phyloP scores from a whole-genome alignment of 2,329 filamentous ascomycete species.

The Cryphonectria nitschkei region DNA sequence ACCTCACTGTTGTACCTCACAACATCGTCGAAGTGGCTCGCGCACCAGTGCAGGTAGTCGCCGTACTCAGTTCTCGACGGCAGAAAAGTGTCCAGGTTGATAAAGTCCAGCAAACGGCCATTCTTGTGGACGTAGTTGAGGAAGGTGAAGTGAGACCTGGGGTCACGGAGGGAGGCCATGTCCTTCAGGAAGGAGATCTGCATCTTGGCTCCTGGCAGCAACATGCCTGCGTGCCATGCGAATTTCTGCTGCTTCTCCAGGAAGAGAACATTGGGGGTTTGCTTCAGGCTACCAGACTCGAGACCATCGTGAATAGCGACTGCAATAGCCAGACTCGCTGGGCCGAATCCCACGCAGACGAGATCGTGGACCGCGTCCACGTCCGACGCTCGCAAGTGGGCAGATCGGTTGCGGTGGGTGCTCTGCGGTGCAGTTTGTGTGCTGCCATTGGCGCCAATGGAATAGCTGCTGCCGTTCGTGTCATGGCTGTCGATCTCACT shows the following conservation, averaged over 20 bases:
- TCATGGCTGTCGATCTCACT: conserved; percentile 28
- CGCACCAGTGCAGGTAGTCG: conserved; percentile 94
- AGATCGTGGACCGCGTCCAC: conserved; percentile 76
- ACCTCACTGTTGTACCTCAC: conserved; percentile 82
- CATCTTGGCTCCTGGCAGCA: conserved; percentile 91
- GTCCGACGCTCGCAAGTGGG: conserved; percentile 47
- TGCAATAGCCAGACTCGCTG: conserved; percentile 85
- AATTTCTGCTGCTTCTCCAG: conserved; percentile 84
- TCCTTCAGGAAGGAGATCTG: conserved; percentile 98
- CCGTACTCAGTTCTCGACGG: conserved; percentile 89
- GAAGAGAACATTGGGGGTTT: conserved; percentile 76
- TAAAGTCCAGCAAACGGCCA: conserved; percentile 83
- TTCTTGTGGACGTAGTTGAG: conserved; percentile 89
- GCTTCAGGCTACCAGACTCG: conserved; percentile 51
- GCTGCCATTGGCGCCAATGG: conserved; percentile 21
- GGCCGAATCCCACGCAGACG: conserved; percentile 90
- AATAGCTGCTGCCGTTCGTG: conserved; percentile 24
- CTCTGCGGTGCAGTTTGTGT: conserved; percentile 16
- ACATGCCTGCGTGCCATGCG: conserved; percentile 94
- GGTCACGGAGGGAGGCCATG: conserved; percentile 85
- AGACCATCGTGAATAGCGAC: conserved; percentile 85
- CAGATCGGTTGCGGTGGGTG: conserved; percentile 37
- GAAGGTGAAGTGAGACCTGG: conserved; percentile 90
- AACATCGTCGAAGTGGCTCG: conserved; percentile 72
- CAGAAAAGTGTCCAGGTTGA: conserved; percentile 86